phyloP scores from a whole-genome alignment of 352 stramenopile genomes.

The Peronospora belbahrii region DNA sequence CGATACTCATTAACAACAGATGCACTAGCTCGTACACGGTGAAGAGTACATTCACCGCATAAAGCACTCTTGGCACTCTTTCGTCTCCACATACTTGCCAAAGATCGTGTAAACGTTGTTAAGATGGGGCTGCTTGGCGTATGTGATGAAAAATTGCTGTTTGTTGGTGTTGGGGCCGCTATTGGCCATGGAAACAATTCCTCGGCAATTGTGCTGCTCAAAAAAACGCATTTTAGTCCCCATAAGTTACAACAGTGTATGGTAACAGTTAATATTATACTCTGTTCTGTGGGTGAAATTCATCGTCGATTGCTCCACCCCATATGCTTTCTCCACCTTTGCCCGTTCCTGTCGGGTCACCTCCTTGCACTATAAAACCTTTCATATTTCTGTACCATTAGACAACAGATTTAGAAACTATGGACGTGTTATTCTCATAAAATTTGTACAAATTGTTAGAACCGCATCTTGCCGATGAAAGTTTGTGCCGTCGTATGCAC shows the following conservation, averaged over 20 bases:
- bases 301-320: constrained; percentile 84
- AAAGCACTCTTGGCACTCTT: not conserved
- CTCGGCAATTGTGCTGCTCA: constrained; percentile 79
- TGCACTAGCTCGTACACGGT: too few species aligned
- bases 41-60: too few species aligned
- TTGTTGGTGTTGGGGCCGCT: constrained; percentile 88
- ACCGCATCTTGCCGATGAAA: constrained; percentile 71
- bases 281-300: constrained; percentile 87
- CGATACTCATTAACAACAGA: not conserved
- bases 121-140: constrained; percentile 93
- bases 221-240: not conserved
- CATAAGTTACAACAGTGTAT: not conserved
- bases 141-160: constrained; percentile 98
- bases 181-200: constrained; percentile 91
- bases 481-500: constrained; percentile 85
- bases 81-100: constrained; percentile 69
- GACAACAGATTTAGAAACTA: not conserved
- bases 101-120: constrained; percentile 99
- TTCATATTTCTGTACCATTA: constrained; percentile 66
- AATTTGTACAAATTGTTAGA: not conserved
- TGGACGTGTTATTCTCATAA: not conserved
- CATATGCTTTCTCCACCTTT: constrained; percentile 89
- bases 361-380: constrained; percentile 86
- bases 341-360: constrained; percentile 86
- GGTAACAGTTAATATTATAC: constrained; percentile 15